phyloP scores from a whole-genome alignment of 805 yeast genomes.

The Yarrowia porcina region DNA sequence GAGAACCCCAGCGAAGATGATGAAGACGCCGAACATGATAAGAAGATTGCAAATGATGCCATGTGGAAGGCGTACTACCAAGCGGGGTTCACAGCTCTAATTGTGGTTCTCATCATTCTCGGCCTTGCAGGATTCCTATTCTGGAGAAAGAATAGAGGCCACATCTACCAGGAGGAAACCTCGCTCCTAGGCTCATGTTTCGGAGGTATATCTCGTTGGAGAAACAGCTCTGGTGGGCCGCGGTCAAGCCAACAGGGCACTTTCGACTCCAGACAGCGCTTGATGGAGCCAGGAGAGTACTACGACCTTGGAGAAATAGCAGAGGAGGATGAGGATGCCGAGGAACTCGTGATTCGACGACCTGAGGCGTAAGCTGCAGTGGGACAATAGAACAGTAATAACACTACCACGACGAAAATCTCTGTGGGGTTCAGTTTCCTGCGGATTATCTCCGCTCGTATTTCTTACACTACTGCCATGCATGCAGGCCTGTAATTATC shows the following conservation, averaged over 20 bases:
- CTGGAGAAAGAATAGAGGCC: constrained; percentile 30
- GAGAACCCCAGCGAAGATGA: neutral
- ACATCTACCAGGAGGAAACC: constrained; percentile 28
- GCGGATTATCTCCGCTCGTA: too few species aligned
- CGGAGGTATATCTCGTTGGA: constrained; percentile 25
- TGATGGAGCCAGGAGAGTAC: constrained; percentile 24
- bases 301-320: constrained; percentile 28
- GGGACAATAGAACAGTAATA: neutral
- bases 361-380: neutral
- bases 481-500: too few species aligned
- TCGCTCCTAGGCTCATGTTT: constrained; percentile 20
- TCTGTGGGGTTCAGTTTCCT: too few species aligned
- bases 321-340: constrained; percentile 34
- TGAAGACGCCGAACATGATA: constrained; percentile 28
- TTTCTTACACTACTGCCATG: too few species aligned
- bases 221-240: neutral
- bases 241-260: neutral
- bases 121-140: constrained; percentile 29
- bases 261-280: constrained; percentile 10
- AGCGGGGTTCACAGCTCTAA: constrained; percentile 41
- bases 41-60: constrained; percentile 36
- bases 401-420: too few species aligned
- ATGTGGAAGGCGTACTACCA: constrained; percentile 39
- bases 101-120: constrained; percentile 35
- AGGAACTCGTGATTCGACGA: constrained; percentile 14